A percentile compares a stretch with the other conserved stretches of the same genome.
These are phyloP conservation scores for Elymus sibiricus DNA, from an alignment of 176 grass and related monocot genomes.

Conservation along the genomic window DNA sequence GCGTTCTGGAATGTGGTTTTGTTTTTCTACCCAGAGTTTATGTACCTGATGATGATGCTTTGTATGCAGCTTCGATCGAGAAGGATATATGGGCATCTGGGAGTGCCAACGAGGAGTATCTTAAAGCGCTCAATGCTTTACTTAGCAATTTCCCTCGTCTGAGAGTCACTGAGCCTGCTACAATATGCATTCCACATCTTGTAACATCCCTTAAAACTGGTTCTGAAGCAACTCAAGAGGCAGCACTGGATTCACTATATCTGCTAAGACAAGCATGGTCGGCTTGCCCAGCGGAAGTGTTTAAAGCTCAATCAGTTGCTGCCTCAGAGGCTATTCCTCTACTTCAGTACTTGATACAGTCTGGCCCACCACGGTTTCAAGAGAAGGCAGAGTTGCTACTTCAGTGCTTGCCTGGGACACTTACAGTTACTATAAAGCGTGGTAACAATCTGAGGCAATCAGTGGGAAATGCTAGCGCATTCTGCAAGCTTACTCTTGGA, in stretches of 20 bases:
- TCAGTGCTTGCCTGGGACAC: constrained; percentile 94
- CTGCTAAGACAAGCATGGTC: constrained; percentile 97
- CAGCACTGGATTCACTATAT: constrained; percentile 93
- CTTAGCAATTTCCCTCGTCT: constrained; percentile 96
- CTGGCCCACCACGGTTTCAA: constrained; percentile 95
- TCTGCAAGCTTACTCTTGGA: constrained; percentile 97
- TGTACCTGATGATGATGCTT: constrained; percentile 23
- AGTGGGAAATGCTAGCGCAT: constrained; percentile 95
- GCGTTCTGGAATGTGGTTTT: not conserved
- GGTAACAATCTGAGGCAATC: constrained; percentile 93
- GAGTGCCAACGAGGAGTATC: constrained; percentile 96
- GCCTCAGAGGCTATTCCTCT: constrained; percentile 97
- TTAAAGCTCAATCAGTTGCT: constrained; percentile 96
- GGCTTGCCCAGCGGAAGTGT: constrained; percentile 88
- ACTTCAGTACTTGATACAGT: constrained; percentile 98
- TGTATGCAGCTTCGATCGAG: constrained; percentile 88
- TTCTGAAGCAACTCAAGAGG: constrained; percentile 95
- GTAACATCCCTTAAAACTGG: constrained; percentile 97
- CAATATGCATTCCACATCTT: constrained; percentile 89
- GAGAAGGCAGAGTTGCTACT: constrained; percentile 93
- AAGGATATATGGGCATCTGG: constrained; percentile 96
- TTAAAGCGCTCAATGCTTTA: constrained; percentile 91
- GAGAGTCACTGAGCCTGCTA: constrained; percentile 93
- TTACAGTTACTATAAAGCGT: constrained; percentile 96
- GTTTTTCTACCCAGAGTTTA: not conserved